Conservation (phyloP, 108 stramenopile genomes). For the Cyclotella atomus region DNA sequence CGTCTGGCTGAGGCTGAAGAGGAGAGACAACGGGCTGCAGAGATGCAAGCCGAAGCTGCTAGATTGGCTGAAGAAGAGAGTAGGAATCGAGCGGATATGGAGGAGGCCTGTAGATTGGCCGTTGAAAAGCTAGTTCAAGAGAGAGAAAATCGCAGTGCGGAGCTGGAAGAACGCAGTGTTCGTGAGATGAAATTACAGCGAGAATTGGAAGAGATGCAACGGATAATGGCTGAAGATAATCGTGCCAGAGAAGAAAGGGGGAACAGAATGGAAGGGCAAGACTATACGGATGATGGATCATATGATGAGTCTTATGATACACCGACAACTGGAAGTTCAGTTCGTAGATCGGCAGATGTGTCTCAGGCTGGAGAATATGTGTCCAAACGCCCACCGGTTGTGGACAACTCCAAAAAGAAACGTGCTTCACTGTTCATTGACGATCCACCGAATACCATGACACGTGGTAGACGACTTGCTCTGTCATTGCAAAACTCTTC, state of each 20-base stretch:
- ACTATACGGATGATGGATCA: neutral
- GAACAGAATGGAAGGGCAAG: neutral
- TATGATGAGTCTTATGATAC: conserved; percentile 6
- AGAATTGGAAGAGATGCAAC: conserved; percentile 47
- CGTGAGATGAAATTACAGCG: conserved; percentile 36
- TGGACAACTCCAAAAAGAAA: conserved; percentile 29
- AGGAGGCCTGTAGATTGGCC: conserved; percentile 48
- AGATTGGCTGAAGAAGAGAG: conserved; percentile 34
- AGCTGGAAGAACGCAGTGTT: conserved; percentile 27
- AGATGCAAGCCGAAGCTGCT: conserved; percentile 36
- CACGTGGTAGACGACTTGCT: conserved; percentile 69
- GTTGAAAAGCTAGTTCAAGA: conserved; percentile 44
- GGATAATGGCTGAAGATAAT: conserved; percentile 13
- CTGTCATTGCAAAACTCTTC: conserved; percentile 48
- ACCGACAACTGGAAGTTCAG: neutral
- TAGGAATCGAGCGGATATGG: conserved; percentile 21
- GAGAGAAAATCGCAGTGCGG: conserved; percentile 27
- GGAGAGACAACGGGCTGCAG: conserved; percentile 37
- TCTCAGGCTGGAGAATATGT: neutral
- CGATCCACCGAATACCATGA: conserved; percentile 68
- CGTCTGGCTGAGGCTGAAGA: conserved; percentile 38
- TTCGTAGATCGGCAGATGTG: neutral
- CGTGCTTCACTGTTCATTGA: conserved; percentile 37
- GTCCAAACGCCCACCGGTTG: conserved; percentile 34
- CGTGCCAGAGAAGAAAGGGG: neutral